A percentile compares a stretch with the other conserved stretches of the same genome.
phyloP scores from a whole-genome alignment of 2,329 filamentous ascomycete species.

The Furcasterigmium sp. region DNA sequence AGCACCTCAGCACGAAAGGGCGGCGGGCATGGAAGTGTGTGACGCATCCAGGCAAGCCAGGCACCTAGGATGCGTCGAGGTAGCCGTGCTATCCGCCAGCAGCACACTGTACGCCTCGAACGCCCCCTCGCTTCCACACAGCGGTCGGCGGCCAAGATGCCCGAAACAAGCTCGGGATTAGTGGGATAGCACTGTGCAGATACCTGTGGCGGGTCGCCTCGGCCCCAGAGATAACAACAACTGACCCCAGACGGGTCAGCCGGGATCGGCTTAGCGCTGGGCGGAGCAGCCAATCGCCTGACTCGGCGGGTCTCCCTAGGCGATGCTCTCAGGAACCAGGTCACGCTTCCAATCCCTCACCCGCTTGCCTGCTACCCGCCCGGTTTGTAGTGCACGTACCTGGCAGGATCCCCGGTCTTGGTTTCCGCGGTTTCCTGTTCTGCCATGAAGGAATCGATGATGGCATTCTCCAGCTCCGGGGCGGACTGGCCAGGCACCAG shows the following conservation, averaged over 20 bases:
- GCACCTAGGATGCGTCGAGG: constrained; percentile 1
- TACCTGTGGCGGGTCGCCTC: not conserved
- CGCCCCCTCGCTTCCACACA: no score
- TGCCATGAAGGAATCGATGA: not conserved
- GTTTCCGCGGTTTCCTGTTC: constrained; percentile 5
- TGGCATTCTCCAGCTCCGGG: not conserved
- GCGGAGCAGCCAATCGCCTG: constrained; percentile 15
- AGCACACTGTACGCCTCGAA: not conserved
- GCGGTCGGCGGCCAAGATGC: no score
- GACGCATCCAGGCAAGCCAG: constrained; percentile 13
- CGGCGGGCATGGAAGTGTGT: constrained; percentile 6
- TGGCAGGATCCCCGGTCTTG: no score
- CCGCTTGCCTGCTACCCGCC: no score
- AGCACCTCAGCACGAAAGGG: not conserved
- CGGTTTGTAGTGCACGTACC: no score
- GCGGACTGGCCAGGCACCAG: not conserved
- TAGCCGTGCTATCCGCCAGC: not conserved
- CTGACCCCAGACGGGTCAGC: constrained; percentile 12
- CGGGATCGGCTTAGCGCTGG: constrained; percentile 18
- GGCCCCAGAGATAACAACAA: constrained; percentile 11
- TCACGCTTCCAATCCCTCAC: not conserved
- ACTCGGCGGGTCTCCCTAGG: constrained; percentile 19
- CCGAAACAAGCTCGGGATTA: not conserved
- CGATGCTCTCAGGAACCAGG: constrained; percentile 17
- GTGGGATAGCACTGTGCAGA: constrained; percentile 2